Conservation (phyloP, 1,284 basidiomycete species). For the Rhodotorula glutinis region DNA sequence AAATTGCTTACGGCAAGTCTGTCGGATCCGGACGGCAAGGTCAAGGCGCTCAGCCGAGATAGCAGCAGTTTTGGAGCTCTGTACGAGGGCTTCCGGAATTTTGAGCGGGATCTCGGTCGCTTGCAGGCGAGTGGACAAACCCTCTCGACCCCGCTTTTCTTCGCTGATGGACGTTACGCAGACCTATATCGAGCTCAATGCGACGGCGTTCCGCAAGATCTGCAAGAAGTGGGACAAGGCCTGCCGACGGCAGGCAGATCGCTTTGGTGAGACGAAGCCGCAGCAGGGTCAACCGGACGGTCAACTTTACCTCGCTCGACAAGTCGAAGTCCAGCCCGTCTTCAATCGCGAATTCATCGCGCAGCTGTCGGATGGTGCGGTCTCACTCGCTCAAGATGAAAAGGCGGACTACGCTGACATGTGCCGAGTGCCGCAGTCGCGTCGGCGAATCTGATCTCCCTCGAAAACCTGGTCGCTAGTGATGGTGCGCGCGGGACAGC, state of each 20-base stretch:
- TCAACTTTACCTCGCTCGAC: conserved; percentile 86
- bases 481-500: conserved; percentile 49
- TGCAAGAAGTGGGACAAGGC: conserved; percentile 93
- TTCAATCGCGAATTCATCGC: conserved; percentile 98
- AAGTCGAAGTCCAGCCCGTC: conserved; percentile 97
- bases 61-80: conserved; percentile 55
- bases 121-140: conserved; percentile 64
- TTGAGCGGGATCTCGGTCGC: conserved; percentile 95
- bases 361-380: conserved; percentile 76
- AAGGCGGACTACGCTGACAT: not conserved
- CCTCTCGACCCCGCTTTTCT: not conserved
- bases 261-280: conserved; percentile 50
- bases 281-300: conserved; percentile 89
- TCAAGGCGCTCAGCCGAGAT: conserved; percentile 58
- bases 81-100: conserved; percentile 83
- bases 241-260: conserved; percentile 36
- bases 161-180: conserved; percentile 47
- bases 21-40: conserved; percentile 38
- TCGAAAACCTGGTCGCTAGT: conserved; percentile 61
- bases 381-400: too few relatives aligned
- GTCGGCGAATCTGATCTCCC: conserved; percentile 84
- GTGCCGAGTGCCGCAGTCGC: conserved; percentile 55
- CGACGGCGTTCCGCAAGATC: conserved; percentile 95
- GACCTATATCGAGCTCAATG: conserved; percentile 98
- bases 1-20: conserved; percentile 54